Conservation (phyloP, 2,329 filamentous ascomycete species). For the Venturia pyrina region DNA sequence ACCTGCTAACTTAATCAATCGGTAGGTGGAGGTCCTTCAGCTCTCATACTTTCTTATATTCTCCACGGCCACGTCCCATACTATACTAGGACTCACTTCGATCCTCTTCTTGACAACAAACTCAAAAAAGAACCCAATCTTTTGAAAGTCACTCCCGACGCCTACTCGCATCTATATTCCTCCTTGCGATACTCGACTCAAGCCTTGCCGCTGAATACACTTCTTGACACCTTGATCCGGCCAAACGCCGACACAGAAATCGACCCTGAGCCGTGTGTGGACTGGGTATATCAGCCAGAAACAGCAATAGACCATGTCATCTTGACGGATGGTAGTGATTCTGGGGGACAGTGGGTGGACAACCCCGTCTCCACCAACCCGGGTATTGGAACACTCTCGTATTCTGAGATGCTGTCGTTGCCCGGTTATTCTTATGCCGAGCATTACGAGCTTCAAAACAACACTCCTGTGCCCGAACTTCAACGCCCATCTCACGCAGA, state of each 20-base stretch:
- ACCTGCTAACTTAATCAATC: not conserved
- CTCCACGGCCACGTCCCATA: conserved; percentile 51
- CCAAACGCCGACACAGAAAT: conserved; percentile 50
- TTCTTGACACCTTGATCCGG: conserved; percentile 49
- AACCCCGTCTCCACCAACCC: conserved; percentile 42
- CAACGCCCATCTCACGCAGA: conserved; percentile 45
- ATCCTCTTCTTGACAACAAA: conserved; percentile 46
- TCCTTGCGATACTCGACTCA: conserved; percentile 52
- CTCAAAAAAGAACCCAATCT: conserved; percentile 38
- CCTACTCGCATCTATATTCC: conserved; percentile 50
- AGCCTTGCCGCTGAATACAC: conserved; percentile 48
- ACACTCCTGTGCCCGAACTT: conserved; percentile 38
- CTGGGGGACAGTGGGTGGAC: conserved; percentile 52
- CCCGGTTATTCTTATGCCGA: conserved; percentile 49
- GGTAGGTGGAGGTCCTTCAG: conserved; percentile 50
- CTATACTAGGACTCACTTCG: conserved; percentile 47
- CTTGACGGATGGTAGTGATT: conserved; percentile 39
- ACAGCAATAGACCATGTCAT: conserved; percentile 44
- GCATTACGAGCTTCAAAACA: conserved; percentile 35
- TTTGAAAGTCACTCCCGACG: conserved; percentile 37
- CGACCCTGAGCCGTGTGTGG: conserved; percentile 40
- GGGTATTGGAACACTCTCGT: conserved; percentile 50
- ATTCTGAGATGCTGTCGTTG: conserved; percentile 51
- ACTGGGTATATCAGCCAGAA: conserved; percentile 43
- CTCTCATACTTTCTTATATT: conserved; percentile 52